Percentiles rank a stretch among this genome's conserved stretches.
Evolutionary conservation across 2,329 filamentous ascomycete genomes (phyloP).

Genomic region (Alternaria gansuensis): DNA sequence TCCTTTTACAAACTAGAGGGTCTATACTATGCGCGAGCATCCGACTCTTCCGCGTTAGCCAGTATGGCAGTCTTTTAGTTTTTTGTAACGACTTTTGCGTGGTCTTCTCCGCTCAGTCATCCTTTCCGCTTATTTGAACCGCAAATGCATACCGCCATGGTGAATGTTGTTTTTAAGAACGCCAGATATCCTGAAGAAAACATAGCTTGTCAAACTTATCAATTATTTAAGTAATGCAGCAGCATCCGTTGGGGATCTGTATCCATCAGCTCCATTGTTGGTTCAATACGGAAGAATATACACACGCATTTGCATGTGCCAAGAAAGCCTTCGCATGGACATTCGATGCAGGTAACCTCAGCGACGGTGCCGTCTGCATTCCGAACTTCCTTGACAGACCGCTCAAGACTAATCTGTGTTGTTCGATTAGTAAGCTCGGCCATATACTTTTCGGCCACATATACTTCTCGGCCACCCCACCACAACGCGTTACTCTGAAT

Average conservation of each 20-base stretch:
- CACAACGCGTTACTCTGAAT: too few relatives aligned
- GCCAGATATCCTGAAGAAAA: conserved; percentile 8
- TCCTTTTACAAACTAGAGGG: background rate
- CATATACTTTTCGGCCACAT: too few relatives aligned
- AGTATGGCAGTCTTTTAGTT: background rate
- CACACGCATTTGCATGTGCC: conserved; percentile 40
- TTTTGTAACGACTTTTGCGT: background rate
- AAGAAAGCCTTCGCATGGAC: conserved; percentile 36
- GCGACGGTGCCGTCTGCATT: conserved; percentile 23
- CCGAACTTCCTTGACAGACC: conserved; percentile 30
- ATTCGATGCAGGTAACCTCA: conserved; percentile 33
- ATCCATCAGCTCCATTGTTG: background rate
- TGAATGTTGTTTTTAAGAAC: conserved; percentile 19
- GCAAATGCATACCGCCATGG: background rate
- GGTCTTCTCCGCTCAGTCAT: background rate
- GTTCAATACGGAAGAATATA: background rate
- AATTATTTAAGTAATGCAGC: conserved; percentile 27
- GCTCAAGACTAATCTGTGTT: conserved; percentile 34
- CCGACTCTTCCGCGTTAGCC: background rate
- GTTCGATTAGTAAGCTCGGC: conserved; percentile 12
- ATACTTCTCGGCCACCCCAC: too few relatives aligned
- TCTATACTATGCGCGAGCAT: conserved; percentile 5
- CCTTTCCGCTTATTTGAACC: background rate
- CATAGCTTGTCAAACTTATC: background rate
- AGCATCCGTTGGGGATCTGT: conserved; percentile 45